A percentile compares a stretch with the other conserved stretches of the same genome.
Conservation (phyloP, 208 protist genomes). For the Balamuthia mandrillaris region DNA sequence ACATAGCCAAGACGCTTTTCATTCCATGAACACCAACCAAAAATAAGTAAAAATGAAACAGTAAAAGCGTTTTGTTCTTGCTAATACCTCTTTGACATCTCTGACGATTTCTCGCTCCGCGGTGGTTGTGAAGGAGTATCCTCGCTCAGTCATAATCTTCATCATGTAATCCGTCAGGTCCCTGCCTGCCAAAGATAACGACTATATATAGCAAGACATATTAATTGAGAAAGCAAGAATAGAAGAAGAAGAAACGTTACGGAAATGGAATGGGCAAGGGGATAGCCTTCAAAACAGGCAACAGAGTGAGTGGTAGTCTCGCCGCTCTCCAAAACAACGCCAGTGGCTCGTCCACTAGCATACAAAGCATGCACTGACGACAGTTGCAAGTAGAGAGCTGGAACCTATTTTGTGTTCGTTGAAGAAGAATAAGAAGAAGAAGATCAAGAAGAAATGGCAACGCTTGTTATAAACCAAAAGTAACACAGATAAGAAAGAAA, state of each 20-base stretch:
- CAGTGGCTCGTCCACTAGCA: neutral
- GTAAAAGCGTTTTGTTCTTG: slow-evolving; percentile 57
- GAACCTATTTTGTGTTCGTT: too few relatives aligned
- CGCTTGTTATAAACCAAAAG: too few relatives aligned
- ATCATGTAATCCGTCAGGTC: slow-evolving; percentile 41
- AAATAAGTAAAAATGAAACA: neutral
- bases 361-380: neutral
- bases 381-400: too few relatives aligned
- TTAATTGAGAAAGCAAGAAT: neutral
- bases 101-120: slow-evolving; percentile 68
- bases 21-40: neutral
- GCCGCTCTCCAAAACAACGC: slow-evolving; percentile 6
- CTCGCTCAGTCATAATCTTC: slow-evolving; percentile 59
- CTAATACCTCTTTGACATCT: slow-evolving; percentile 80
- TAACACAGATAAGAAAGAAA: too few relatives aligned
- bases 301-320: neutral
- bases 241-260: neutral
- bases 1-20: slow-evolving; percentile 57
- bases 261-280: neutral
- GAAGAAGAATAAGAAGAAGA: neutral
- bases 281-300: slow-evolving; percentile 22
- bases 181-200: neutral
- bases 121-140: slow-evolving; percentile 32
- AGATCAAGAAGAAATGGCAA: slow-evolving; percentile 77
- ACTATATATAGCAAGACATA: neutral